Evolutionary conservation across 2,329 filamentous ascomycete genomes (phyloP).

Genomic region (Ustilaginoidea virens): DNA sequence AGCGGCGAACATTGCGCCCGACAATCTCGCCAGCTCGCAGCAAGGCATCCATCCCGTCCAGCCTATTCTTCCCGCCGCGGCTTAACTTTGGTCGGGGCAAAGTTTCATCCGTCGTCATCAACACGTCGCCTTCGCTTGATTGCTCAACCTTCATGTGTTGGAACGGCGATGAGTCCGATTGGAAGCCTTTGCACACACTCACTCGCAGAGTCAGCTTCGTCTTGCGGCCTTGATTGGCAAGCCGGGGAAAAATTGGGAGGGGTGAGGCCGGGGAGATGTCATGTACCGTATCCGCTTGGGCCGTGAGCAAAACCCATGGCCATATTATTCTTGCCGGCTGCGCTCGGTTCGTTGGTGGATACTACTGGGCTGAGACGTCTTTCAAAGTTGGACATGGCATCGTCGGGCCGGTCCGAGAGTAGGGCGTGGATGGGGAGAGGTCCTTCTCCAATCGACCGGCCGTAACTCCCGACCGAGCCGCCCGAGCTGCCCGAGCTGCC

Average conservation of each 20-base stretch:
- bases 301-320: slow-evolving; percentile 10
- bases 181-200: slow-evolving; percentile 18
- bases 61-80: slow-evolving; percentile 11
- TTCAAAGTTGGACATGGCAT: slow-evolving; percentile 5
- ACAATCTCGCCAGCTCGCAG: slow-evolving; percentile 45
- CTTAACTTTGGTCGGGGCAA: slow-evolving; percentile 6
- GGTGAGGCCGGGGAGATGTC: slow-evolving; percentile 6
- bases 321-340: slow-evolving; percentile 11
- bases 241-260: not conserved
- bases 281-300: slow-evolving; percentile 21
- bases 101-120: slow-evolving; percentile 14
- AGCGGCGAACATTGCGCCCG: slow-evolving; percentile 21
- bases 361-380: slow-evolving; percentile 6
- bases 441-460: slow-evolving; percentile 31
- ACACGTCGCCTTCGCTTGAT: slow-evolving; percentile 14
- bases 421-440: slow-evolving; percentile 39
- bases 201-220: too few species aligned
- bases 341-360: too few species aligned
- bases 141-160: slow-evolving; percentile 16
- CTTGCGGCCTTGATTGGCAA: too few species aligned
- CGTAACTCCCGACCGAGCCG: slow-evolving; percentile 19
- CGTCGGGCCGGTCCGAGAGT: slow-evolving; percentile 24
- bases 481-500: slow-evolving; percentile 25
- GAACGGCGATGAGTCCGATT: slow-evolving; percentile 16
- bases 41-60: slow-evolving; percentile 45